phyloP scores from a whole-genome alignment of 768 basidiomycete species.

The Lyophyllum semitale region DNA sequence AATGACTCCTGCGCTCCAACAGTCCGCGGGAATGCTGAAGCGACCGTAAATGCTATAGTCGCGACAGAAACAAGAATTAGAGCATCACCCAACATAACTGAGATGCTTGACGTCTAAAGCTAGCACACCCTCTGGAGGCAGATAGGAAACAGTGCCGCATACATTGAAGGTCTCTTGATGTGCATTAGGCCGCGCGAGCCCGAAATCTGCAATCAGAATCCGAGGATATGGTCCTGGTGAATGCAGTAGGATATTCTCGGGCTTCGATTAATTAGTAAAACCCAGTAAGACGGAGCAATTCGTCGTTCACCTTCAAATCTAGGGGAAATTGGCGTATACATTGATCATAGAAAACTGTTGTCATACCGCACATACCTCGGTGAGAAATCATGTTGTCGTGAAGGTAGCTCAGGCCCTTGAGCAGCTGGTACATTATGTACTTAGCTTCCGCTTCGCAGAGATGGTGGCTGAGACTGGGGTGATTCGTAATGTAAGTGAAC shows the following conservation, averaged over 20 bases:
- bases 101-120: constrained; percentile 75
- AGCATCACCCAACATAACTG: constrained; percentile 56
- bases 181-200: constrained; percentile 76
- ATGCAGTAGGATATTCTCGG: constrained; percentile 81
- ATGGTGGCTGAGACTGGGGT: constrained; percentile 46
- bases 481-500: constrained; percentile 80
- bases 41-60: background rate
- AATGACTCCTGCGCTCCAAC: constrained; percentile 85
- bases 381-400: constrained; percentile 77
- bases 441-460: constrained; percentile 82
- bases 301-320: constrained; percentile 23
- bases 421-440: constrained; percentile 79
- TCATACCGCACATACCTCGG: constrained; percentile 51
- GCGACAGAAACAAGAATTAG: background rate
- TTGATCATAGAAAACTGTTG: background rate
- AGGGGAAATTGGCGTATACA: background rate
- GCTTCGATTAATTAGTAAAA: constrained; percentile 38
- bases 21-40: constrained; percentile 82
- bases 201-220: constrained; percentile 85
- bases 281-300: background rate
- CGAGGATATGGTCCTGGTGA: constrained; percentile 85
- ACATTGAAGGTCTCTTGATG: constrained; percentile 85
- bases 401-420: constrained; percentile 71
- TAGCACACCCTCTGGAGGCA: constrained; percentile 83
- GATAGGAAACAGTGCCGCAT: constrained; percentile 84